Evolutionary conservation across 495 filamentous ascomycete species (phyloP).

Genomic region (Aspergillus ellipticus): DNA sequence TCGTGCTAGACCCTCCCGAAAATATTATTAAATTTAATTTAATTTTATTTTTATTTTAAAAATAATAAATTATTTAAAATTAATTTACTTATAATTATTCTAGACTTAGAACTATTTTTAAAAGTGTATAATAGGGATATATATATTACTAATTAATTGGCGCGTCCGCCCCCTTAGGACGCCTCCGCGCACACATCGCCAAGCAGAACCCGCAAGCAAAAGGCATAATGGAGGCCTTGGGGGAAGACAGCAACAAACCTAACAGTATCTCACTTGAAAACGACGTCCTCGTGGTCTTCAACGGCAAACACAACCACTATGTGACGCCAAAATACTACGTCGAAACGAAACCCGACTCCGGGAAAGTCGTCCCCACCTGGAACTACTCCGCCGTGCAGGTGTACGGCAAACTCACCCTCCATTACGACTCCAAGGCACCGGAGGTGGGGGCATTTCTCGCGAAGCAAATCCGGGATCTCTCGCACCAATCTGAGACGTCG

Average conservation of each 20-base stretch:
- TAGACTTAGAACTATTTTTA: too few relatives aligned
- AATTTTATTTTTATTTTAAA: too few relatives aligned
- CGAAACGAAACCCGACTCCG: conserved; percentile 51
- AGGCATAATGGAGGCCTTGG: conserved; percentile 43
- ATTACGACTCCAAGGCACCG: conserved; percentile 28
- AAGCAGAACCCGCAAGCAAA: conserved; percentile 52
- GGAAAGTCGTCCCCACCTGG: conserved; percentile 61
- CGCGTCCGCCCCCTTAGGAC: too few relatives aligned
- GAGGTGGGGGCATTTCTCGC: conserved; percentile 39
- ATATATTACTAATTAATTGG: too few relatives aligned
- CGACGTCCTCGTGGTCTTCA: conserved; percentile 50
- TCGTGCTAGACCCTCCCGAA: conserved; percentile 53
- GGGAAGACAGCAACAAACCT: conserved; percentile 14
- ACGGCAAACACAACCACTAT: conserved; percentile 46
- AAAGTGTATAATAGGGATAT: too few relatives aligned
- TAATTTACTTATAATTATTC: too few relatives aligned
- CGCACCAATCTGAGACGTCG: conserved; percentile 35
- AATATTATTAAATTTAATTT: too few relatives aligned
- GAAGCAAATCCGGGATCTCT: conserved; percentile 45
- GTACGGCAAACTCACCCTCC: conserved; percentile 48
- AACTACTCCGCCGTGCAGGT: conserved; percentile 55
- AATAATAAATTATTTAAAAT: too few relatives aligned
- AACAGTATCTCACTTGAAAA: conserved; percentile 11
- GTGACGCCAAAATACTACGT: conserved; percentile 58
- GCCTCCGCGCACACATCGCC: conserved; percentile 52